Conservation (phyloP, 306 rosid species). For the Hylodesmum podocarpum region DNA sequence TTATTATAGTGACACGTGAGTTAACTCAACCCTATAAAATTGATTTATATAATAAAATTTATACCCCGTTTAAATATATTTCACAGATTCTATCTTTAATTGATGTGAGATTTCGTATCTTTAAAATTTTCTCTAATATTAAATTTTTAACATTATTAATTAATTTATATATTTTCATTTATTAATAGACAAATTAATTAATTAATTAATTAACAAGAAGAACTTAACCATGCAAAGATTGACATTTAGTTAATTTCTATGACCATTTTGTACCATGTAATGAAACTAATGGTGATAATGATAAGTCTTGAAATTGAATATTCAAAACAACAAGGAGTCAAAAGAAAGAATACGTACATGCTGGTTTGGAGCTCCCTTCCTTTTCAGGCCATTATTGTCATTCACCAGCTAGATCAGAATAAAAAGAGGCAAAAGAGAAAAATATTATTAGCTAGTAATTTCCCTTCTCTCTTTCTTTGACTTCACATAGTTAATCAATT, state of each 20-base stretch:
- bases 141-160: too few relatives aligned
- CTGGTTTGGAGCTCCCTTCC: slow-evolving; percentile 48
- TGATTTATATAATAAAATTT: too few relatives aligned
- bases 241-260: neutral
- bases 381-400: slow-evolving; percentile 44
- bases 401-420: slow-evolving; percentile 43
- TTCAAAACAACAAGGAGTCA: slow-evolving; percentile 17
- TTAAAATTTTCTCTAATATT: too few relatives aligned
- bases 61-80: too few relatives aligned
- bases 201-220: neutral
- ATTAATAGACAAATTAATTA: neutral
- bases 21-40: too few relatives aligned
- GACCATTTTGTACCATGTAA: neutral
- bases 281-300: slow-evolving; percentile 26
- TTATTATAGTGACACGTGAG: too few relatives aligned
- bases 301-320: neutral
- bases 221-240: neutral
- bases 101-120: too few relatives aligned
- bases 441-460: neutral
- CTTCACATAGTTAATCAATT: slow-evolving; percentile 34
- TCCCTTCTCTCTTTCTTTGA: slow-evolving; percentile 31
- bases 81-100: too few relatives aligned
- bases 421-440: neutral
- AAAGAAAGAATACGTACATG: slow-evolving; percentile 31
- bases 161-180: neutral